Evolutionary conservation across 257 asterid species (phyloP).

Genomic region (Primulina tabacum): DNA sequence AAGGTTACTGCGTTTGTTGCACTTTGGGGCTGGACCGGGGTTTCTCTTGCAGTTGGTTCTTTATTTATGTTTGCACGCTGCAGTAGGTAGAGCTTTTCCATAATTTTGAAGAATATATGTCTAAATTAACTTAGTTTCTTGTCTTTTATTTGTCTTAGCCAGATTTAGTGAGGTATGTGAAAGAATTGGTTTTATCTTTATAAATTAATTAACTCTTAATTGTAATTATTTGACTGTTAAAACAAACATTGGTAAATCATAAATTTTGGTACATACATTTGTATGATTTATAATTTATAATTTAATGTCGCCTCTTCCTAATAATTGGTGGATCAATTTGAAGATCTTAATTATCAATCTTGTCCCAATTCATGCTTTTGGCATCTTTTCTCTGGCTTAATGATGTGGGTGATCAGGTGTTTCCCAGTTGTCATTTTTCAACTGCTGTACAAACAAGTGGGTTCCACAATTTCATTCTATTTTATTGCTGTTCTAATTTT

Average conservation of each 20-base stretch:
- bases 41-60: conserved; percentile 68
- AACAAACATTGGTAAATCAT: background rate
- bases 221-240: conserved; percentile 6
- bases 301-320: background rate
- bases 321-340: background rate
- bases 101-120: conserved; percentile 15
- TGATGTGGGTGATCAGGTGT: background rate
- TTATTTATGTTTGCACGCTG: conserved; percentile 71
- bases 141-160: background rate
- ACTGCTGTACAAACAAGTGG: background rate
- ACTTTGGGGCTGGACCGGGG: conserved; percentile 92
- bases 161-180: conserved; percentile 18
- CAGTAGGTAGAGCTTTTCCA: conserved; percentile 59
- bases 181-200: conserved; percentile 5
- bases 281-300: background rate
- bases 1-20: conserved; percentile 87
- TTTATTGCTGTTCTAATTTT: too few species aligned
- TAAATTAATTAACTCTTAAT: conserved; percentile 9
- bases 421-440: background rate
- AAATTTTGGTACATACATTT: background rate
- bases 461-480: background rate
- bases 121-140: conserved; percentile 18
- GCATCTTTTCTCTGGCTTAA: background rate
- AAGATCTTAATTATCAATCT: background rate
- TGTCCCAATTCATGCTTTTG: background rate